Evolutionary conservation across 2,329 filamentous ascomycete genomes (phyloP), one percentile per base, ranked within the genome.

Genomic region (Neoarthrinium moseri): DNA sequence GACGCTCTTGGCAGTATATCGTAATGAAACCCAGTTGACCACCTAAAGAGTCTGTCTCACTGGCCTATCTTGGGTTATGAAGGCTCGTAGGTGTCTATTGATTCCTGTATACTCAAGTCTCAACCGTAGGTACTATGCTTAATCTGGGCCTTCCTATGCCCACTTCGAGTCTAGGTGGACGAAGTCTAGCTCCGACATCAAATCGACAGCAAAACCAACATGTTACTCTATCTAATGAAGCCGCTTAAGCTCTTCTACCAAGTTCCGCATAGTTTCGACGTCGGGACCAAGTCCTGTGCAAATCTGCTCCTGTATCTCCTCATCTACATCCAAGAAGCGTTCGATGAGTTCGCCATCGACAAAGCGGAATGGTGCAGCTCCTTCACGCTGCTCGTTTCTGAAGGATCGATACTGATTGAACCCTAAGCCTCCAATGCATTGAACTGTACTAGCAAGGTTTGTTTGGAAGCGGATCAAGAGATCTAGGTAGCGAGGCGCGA

Each of bases 311-410:
- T 84, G 82, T 32, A 68, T 68, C 29, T 72, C 71, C 45, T 85
- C 81, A 36, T 79, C 74, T 51, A 88, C 71, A 52, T 91, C 84
- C 54, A 97, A 66, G 61, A 96, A 96, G 42, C 81, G 69, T 68
- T 97, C 92, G 11, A 99, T 75, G 57, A 97, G 73, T 63, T 96
- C 92, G 48, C 92, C 94, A 59, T 99, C 94, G 11, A 99, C 81
- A 58, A 97, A 97, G 2, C 92, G 78, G 59, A 83, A 88, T 0
- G 94, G 92, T 30, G 86, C 89, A 1, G 87, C 84, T 0, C 81
- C 80, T 48, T 87, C 81, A 15, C 84, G 73, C 21, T 86, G 83
- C 20, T 81, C 74, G 44, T 83, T 95, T 50, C 83, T 83, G 70
- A 92, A 95, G 0, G 87, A 87, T n/a, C 94, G 81, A 71, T 89